These are phyloP conservation scores for Primulina eburnea DNA, from an alignment of 257 asterid genomes.

Conservation along the genomic window DNA sequence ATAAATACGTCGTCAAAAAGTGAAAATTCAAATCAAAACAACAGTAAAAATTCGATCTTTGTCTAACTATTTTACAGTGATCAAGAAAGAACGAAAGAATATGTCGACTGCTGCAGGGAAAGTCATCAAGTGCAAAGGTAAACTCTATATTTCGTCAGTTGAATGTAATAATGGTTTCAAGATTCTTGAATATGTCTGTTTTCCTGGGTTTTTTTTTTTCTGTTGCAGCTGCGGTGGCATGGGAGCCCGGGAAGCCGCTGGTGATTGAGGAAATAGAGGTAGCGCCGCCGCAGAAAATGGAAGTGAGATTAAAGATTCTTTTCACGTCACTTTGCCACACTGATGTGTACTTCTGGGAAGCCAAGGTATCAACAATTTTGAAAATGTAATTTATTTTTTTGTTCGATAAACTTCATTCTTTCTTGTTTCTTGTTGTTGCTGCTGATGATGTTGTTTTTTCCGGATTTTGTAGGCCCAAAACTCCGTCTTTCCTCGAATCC, in stretches of 20 bases:
- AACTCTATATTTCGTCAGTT: too few species aligned
- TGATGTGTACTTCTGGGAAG: slow-evolving; percentile 82
- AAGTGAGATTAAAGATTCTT: slow-evolving; percentile 64
- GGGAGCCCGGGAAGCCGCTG: slow-evolving; percentile 73
- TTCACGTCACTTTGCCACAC: slow-evolving; percentile 76
- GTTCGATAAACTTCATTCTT: background rate
- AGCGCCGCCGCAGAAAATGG: slow-evolving; percentile 78
- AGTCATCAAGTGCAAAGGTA: slow-evolving; percentile 70
- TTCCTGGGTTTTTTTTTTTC: background rate
- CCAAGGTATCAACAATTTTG: slow-evolving; percentile 40
- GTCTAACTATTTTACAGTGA: background rate
- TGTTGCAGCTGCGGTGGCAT: slow-evolving; percentile 29
- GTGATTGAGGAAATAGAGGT: slow-evolving; percentile 73
- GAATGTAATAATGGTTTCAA: background rate
- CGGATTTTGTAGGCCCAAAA: slow-evolving; percentile 51
- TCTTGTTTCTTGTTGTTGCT: background rate
- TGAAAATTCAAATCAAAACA: background rate
- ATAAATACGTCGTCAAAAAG: background rate
- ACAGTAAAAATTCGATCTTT: background rate
- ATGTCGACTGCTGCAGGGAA: slow-evolving; percentile 55
- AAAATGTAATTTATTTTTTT: background rate
- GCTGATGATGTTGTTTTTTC: too few species aligned
- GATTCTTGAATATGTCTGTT: background rate
- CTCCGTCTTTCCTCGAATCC: slow-evolving; percentile 1
- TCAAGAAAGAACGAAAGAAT: slow-evolving; percentile 4